Evolutionary conservation across 2,329 filamentous ascomycete species (phyloP).

Genomic region (Sphaerostilbella broomeana): DNA sequence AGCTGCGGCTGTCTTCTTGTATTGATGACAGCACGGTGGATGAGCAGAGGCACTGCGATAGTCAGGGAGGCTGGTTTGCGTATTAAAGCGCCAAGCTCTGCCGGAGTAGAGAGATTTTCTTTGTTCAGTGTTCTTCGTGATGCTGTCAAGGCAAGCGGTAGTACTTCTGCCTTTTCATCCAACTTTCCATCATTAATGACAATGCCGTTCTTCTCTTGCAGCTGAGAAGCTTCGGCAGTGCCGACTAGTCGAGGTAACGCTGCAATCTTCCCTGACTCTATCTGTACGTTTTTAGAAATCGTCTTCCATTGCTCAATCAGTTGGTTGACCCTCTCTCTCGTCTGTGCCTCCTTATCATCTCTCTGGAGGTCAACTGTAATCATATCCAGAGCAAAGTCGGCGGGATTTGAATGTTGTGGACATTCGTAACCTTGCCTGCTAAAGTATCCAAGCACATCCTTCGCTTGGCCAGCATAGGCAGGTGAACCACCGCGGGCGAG

Average conservation of each 20-base stretch:
- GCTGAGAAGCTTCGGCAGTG: conserved; percentile 25
- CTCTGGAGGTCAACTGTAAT: conserved; percentile 71
- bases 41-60: conserved; percentile 58
- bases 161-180: not conserved
- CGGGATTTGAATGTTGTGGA: conserved; percentile 64
- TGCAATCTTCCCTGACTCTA: conserved; percentile 8
- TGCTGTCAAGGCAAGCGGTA: conserved; percentile 2
- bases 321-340: conserved; percentile 52
- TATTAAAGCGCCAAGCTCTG: conserved; percentile 63
- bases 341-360: conserved; percentile 54
- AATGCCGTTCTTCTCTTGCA: conserved; percentile 13
- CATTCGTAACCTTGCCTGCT: conserved; percentile 54
- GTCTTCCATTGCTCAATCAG: conserved; percentile 55
- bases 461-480: conserved; percentile 59
- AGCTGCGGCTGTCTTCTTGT: conserved; percentile 59
- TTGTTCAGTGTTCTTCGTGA: conserved; percentile 39
- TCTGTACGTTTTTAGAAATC: conserved; percentile 4
- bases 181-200: not conserved
- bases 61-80: conserved; percentile 56
- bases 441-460: conserved; percentile 61
- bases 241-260: conserved; percentile 18
- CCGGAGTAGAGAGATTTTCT: conserved; percentile 54
- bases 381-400: conserved; percentile 70
- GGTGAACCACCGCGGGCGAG: conserved; percentile 63
- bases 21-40: conserved; percentile 63